phyloP scores from a whole-genome alignment of 176 grass and related monocot genomes.

The Canna indica region DNA sequence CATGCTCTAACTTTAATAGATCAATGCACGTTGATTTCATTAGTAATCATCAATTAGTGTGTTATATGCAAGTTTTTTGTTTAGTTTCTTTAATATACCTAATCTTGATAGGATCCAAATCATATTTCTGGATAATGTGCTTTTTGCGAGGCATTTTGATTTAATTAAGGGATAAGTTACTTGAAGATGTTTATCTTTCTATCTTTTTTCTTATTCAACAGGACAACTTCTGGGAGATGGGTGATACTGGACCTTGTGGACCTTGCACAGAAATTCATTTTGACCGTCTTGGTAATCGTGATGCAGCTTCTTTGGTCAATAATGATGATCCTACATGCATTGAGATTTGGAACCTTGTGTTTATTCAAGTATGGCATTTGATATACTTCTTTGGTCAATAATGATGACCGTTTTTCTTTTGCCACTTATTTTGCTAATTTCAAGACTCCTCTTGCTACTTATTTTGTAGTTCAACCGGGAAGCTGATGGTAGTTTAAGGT shows the following conservation, averaged over 20 bases:
- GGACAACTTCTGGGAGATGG: constrained; percentile 99
- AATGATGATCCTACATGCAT: constrained; percentile 91
- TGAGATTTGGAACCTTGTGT: constrained; percentile 97
- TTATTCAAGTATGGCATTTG: constrained; percentile 62
- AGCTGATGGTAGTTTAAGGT: constrained; percentile 54
- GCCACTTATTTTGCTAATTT: neutral
- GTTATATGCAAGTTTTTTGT: too few species aligned
- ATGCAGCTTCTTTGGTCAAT: constrained; percentile 73
- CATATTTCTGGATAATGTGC: too few species aligned
- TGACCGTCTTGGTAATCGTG: constrained; percentile 67
- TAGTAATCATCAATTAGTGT: too few species aligned
- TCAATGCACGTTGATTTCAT: too few species aligned
- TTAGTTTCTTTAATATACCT: too few species aligned
- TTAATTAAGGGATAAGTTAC: too few species aligned
- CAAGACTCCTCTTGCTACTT: neutral
- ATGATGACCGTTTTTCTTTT: neutral
- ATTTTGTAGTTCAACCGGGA: constrained; percentile 79
- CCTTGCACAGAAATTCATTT: constrained; percentile 98
- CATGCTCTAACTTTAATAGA: too few species aligned
- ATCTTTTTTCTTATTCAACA: constrained; percentile 13
- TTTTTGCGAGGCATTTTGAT: too few species aligned
- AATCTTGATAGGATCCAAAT: too few species aligned
- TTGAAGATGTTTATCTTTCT: too few species aligned
- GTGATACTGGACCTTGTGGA: constrained; percentile 86
- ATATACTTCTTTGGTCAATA: neutral